A percentile compares a stretch with the other conserved stretches of the same genome.
These are phyloP conservation scores for Berberis thunbergii DNA, from an alignment of 164 flowering plant species.

Conservation along the genomic window DNA sequence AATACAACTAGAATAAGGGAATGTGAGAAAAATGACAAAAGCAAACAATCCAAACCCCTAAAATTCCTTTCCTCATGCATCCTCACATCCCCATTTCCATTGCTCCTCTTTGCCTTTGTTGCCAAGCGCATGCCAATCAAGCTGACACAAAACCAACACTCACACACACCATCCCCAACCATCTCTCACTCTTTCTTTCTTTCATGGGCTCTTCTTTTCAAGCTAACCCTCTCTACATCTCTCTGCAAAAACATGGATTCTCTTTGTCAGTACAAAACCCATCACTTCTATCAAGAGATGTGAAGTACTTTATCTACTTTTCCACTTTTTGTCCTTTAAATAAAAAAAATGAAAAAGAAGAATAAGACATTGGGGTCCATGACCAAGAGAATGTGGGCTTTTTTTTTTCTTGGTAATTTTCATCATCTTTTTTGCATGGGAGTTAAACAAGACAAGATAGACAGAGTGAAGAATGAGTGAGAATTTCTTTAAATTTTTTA, in stretches of 20 bases:
- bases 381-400: conserved; percentile 11
- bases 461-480: conserved; percentile 6
- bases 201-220: conserved; percentile 38
- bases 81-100: neutral
- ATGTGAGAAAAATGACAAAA: conserved; percentile 30
- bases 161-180: neutral
- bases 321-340: conserved; percentile 10
- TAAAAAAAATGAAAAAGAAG: neutral
- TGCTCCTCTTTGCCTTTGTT: conserved; percentile 2
- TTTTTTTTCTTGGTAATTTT: conserved; percentile 30
- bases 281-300: conserved; percentile 36
- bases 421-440: conserved; percentile 27
- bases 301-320: conserved; percentile 28
- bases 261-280: conserved; percentile 38
- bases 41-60: conserved; percentile 19
- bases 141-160: conserved; percentile 23
- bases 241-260: conserved; percentile 35
- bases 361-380: neutral
- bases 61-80: conserved; percentile 9
- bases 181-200: conserved; percentile 2
- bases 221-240: neutral
- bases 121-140: conserved; percentile 28
- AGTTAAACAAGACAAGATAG: conserved; percentile 15
- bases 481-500: too few relatives aligned
- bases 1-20: conserved; percentile 13